These are phyloP conservation scores for Pistacia integerrima DNA, from an alignment of 345 rosid species.

Conservation along the genomic window DNA sequence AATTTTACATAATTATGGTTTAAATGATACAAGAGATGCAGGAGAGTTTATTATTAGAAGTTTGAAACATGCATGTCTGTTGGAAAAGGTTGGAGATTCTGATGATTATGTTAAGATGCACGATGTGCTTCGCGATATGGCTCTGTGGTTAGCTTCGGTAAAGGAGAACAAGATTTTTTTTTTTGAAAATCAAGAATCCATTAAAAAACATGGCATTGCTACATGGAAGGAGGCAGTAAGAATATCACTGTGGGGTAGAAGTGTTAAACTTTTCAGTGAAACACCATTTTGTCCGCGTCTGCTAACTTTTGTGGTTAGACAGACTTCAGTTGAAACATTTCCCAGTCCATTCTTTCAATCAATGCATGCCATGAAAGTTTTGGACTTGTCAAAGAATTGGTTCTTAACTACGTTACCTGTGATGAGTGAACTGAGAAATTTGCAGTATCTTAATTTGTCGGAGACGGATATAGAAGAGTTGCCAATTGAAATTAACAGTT, in stretches of 20 bases:
- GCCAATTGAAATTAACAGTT: background rate
- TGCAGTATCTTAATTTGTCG: slow-evolving; percentile 24
- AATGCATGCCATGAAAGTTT: background rate
- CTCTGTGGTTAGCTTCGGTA: no score
- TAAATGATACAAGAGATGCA: background rate
- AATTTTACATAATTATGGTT: background rate
- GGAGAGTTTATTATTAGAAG: slow-evolving; percentile 9
- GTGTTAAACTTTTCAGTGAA: background rate
- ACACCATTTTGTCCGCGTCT: slow-evolving; percentile 8
- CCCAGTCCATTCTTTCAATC: background rate
- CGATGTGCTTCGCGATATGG: no score
- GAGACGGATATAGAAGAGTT: background rate
- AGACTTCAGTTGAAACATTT: background rate
- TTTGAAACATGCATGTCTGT: slow-evolving; percentile 23
- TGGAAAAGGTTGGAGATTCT: slow-evolving; percentile 11
- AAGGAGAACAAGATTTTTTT: no score
- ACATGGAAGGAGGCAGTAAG: slow-evolving; percentile 7
- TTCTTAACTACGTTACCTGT: slow-evolving; percentile 1
- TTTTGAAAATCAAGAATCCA: background rate
- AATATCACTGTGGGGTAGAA: slow-evolving; percentile 10
- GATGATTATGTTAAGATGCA: background rate
- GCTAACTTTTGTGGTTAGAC: background rate
- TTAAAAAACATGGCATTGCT: background rate
- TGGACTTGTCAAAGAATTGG: slow-evolving; percentile 1
- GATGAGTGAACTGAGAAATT: background rate